phyloP scores from a whole-genome alignment of 306 rosid species.

The Dalbergia cultrata region DNA sequence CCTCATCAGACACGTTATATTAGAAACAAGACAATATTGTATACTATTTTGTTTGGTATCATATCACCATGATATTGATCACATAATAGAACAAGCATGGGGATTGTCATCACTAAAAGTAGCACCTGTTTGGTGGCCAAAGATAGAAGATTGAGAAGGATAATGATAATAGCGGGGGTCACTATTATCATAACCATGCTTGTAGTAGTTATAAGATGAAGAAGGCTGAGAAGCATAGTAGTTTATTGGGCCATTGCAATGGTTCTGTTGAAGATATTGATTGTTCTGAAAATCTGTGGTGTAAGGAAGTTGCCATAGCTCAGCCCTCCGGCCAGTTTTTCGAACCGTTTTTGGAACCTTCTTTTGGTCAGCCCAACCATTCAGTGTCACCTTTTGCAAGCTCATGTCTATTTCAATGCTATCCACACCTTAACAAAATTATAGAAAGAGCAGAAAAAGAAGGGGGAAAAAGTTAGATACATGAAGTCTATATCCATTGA shows the following conservation, averaged over 20 bases:
- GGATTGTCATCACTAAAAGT: conserved; percentile 94
- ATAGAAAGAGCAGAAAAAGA: not conserved
- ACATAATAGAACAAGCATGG: conserved; percentile 78
- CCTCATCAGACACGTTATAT: conserved; percentile 8
- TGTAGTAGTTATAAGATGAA: conserved; percentile 86
- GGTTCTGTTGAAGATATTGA: conserved; percentile 59
- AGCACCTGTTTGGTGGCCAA: conserved; percentile 72
- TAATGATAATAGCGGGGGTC: conserved; percentile 58
- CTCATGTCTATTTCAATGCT: conserved; percentile 71
- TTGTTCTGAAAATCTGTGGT: conserved; percentile 48
- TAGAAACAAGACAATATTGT: not conserved
- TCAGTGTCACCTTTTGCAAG: conserved; percentile 75
- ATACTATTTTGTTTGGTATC: not conserved
- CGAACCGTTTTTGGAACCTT: conserved; percentile 72
- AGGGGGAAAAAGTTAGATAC: not conserved
- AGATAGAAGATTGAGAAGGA: conserved; percentile 64
- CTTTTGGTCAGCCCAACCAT: conserved; percentile 82
- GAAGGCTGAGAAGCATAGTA: conserved; percentile 64
- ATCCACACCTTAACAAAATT: conserved; percentile 61
- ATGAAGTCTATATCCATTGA: not conserved
- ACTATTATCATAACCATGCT: conserved; percentile 73
- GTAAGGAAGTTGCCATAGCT: conserved; percentile 81
- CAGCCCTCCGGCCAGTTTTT: conserved; percentile 79
- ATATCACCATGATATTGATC: conserved; percentile 12
- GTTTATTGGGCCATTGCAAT: conserved; percentile 65